Evolutionary conservation across 768 basidiomycete genomes (phyloP).

Genomic region (Suillus lakei): DNA sequence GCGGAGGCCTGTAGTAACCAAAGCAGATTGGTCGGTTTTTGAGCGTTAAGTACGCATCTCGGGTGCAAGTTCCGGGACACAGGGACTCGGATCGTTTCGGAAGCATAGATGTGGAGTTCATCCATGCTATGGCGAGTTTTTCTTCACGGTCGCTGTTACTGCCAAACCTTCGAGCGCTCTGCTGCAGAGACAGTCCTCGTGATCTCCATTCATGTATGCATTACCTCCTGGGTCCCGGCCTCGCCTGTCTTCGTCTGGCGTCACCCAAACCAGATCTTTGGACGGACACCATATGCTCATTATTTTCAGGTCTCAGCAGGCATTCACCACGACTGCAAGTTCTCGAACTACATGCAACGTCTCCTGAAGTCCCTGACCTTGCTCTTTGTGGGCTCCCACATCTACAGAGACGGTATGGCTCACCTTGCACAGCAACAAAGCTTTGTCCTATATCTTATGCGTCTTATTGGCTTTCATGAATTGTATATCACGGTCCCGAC

Average conservation of each 20-base stretch:
- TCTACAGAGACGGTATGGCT: neutral
- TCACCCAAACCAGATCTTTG: neutral
- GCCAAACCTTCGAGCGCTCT: neutral
- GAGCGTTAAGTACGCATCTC: neutral
- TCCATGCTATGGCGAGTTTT: neutral
- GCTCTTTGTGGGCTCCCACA: neutral
- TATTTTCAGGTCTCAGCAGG: neutral
- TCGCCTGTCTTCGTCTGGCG: neutral
- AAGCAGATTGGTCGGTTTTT: neutral
- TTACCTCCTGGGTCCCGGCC: neutral
- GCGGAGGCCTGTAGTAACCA: neutral
- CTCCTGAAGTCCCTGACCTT: neutral
- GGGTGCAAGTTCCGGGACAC: neutral
- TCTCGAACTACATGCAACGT: neutral
- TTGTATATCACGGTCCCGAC: neutral
- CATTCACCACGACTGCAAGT: neutral
- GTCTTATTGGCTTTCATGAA: neutral
- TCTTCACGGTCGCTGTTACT: neutral
- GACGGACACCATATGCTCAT: neutral
- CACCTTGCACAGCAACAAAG: neutral
- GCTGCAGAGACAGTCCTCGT: neutral
- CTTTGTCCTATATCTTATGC: neutral
- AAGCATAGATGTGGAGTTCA: neutral
- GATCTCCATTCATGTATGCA: neutral
- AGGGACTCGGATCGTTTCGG: neutral